These are phyloP conservation scores for Solanum lycopersicoides DNA, from an alignment of 257 asterid species.

Conservation along the genomic window DNA sequence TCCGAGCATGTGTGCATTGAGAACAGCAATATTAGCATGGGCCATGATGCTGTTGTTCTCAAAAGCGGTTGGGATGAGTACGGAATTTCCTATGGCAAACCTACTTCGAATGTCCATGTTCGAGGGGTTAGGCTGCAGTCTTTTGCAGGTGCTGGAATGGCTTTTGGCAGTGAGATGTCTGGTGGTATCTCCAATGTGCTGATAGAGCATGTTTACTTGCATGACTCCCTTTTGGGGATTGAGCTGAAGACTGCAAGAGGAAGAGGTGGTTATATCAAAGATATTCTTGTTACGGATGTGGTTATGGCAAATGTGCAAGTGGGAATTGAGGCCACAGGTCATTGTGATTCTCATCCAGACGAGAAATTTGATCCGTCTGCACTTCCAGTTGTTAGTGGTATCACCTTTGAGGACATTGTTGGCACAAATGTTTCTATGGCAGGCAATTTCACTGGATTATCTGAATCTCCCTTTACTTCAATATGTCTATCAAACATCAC, in stretches of 20 bases:
- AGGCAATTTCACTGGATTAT: constrained; percentile 24
- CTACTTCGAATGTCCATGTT: constrained; percentile 44
- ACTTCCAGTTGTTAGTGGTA: constrained; percentile 28
- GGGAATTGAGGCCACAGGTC: constrained; percentile 59
- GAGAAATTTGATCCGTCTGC: constrained; percentile 46
- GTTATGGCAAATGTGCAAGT: constrained; percentile 36
- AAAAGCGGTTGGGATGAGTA: constrained; percentile 90
- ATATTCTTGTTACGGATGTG: constrained; percentile 20
- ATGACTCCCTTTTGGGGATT: constrained; percentile 38
- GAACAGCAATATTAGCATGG: constrained; percentile 60
- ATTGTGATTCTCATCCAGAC: constrained; percentile 48
- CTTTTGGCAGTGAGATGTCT: constrained; percentile 78
- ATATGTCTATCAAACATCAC: constrained; percentile 21
- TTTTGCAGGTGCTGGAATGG: constrained; percentile 48
- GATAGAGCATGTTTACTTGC: constrained; percentile 37
- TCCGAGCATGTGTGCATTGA: constrained; percentile 42
- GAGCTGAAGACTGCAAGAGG: constrained; percentile 63
- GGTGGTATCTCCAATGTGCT: constrained; percentile 59
- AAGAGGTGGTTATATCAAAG: constrained; percentile 56
- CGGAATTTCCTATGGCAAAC: constrained; percentile 42
- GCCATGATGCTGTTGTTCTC: constrained; percentile 57
- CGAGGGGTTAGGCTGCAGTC: constrained; percentile 34
- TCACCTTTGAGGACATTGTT: constrained; percentile 21
- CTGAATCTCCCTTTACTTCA: constrained; percentile 27
- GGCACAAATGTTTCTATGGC: constrained; percentile 20